phyloP scores from a whole-genome alignment of 2,329 filamentous ascomycete species.

The Macrophomina pseudophaseolina region DNA sequence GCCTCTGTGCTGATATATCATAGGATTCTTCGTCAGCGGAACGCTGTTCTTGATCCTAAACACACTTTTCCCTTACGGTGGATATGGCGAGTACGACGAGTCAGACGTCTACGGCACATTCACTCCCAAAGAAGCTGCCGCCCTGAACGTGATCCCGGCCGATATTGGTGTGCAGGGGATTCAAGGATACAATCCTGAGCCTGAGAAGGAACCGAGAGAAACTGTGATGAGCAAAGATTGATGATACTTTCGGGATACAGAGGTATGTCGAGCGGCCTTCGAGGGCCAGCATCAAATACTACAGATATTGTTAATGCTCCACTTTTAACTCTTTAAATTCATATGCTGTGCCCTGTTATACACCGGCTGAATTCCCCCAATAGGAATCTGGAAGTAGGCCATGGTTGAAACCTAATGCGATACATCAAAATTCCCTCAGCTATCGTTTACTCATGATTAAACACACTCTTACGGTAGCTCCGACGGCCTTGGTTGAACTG shows the following conservation, averaged over 20 bases:
- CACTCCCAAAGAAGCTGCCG: conserved; percentile 49
- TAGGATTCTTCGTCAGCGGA: conserved; percentile 49
- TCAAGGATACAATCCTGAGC: conserved; percentile 1
- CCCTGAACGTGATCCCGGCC: conserved; percentile 43
- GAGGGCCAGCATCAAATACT: no score
- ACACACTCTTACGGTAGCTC: no score
- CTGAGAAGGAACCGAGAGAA: conserved; percentile 12
- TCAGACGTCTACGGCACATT: conserved; percentile 54
- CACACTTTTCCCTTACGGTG: conserved; percentile 45
- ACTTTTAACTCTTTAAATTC: no score
- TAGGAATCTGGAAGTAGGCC: no score
- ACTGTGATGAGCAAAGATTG: conserved; percentile 9
- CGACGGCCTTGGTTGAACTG: no score
- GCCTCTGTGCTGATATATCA: neutral
- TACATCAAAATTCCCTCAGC: no score
- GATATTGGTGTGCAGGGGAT: conserved; percentile 27
- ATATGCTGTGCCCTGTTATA: no score
- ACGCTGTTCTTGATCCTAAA: conserved; percentile 44
- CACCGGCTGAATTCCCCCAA: no score
- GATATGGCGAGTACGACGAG: conserved; percentile 51
- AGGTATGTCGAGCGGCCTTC: no score
- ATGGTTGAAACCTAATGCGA: no score
- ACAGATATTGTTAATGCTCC: no score
- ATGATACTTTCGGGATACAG: neutral
- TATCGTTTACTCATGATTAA: no score